Conservation (phyloP, 805 yeast species). For the Saccharomycopsis babjevae region DNA sequence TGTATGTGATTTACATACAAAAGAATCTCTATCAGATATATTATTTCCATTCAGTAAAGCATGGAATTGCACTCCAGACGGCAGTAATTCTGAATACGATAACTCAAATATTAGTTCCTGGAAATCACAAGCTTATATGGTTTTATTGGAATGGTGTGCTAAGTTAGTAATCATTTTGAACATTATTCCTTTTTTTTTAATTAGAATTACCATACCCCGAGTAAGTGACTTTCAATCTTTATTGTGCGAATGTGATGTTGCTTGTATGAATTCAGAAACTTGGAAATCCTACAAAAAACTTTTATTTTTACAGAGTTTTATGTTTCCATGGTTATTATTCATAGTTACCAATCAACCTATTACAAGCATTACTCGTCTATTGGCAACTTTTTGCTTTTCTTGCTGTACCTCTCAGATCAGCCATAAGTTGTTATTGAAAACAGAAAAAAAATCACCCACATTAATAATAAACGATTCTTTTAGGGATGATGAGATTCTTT, state of each 20-base stretch:
- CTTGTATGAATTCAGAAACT: neutral
- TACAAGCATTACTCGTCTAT: neutral
- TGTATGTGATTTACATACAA: neutral
- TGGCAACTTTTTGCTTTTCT: neutral
- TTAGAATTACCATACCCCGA: slow-evolving; percentile 8
- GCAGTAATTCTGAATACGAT: neutral
- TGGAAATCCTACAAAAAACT: neutral
- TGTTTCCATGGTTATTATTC: neutral
- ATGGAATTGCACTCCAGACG: neutral
- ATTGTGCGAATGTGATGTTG: neutral
- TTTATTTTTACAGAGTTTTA: neutral
- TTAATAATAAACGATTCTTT: neutral
- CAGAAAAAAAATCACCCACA: neutral
- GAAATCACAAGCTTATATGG: neutral
- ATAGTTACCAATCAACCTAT: neutral
- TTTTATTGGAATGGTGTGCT: neutral
- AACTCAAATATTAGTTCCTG: neutral
- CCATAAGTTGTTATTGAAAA: neutral
- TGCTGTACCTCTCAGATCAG: neutral
- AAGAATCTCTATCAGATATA: neutral
- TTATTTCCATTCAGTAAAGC: slow-evolving; percentile 4
- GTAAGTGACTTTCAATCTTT: neutral
- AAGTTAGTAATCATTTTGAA: neutral
- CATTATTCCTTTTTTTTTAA: slow-evolving; percentile 10
- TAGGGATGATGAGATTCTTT: neutral